Conservation (phyloP, 2,329 filamentous ascomycete genomes). For the Seiridium cupressi region DNA sequence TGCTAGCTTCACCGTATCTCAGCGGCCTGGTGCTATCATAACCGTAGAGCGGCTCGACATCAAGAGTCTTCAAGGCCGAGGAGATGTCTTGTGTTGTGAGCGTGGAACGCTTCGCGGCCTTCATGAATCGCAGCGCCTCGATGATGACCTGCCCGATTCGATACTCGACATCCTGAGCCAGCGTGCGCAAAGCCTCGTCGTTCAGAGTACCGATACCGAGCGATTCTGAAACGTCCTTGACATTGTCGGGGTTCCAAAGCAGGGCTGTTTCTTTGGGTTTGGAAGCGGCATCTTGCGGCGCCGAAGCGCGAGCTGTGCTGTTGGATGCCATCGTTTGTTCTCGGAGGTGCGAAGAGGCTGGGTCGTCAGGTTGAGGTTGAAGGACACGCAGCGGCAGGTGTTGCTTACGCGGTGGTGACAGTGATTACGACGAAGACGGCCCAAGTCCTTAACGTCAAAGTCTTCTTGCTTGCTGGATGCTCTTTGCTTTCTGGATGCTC, state of each 20-base stretch:
- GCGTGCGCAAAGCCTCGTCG: conserved; percentile 82
- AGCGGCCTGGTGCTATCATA: conserved; percentile 91
- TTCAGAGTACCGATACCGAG: conserved; percentile 80
- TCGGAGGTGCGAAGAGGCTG: neutral
- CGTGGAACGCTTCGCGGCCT: conserved; percentile 80
- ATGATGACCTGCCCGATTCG: conserved; percentile 90
- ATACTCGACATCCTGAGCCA: conserved; percentile 94
- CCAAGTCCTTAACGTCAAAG: too few species aligned
- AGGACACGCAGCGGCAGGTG: neutral
- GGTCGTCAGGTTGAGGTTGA: neutral
- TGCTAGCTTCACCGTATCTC: conserved; percentile 87
- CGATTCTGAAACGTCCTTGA: conserved; percentile 93
- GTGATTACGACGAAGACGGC: too few species aligned
- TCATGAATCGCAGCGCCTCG: conserved; percentile 95
- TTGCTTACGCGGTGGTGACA: too few species aligned
- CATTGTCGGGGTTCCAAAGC: conserved; percentile 95
- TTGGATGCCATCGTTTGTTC: conserved; percentile 19
- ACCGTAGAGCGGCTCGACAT: conserved; percentile 93
- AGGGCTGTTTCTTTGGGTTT: conserved; percentile 34
- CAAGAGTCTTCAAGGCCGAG: conserved; percentile 79
- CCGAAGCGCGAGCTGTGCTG: conserved; percentile 19
- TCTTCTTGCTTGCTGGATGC: too few species aligned
- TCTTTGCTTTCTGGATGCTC: too few species aligned
- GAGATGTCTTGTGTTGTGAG: conserved; percentile 88
- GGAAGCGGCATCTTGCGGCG: conserved; percentile 16